Base-by-base conservation (phyloP, 768 basidiomycete species). In the Mycena leptocephala region DNA sequence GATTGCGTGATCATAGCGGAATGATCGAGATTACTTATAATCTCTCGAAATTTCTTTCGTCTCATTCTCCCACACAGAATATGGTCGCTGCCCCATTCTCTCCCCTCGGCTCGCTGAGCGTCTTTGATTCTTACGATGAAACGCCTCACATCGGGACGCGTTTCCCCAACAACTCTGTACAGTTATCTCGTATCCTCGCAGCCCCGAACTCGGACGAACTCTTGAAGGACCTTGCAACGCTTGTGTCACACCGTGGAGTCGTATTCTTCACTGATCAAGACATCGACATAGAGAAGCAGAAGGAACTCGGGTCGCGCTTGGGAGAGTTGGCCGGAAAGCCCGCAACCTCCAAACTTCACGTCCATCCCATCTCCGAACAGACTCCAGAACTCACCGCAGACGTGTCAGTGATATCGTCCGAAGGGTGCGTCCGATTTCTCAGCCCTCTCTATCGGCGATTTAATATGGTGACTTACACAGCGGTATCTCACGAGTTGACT, bases 261-360 rank as follows among this genome's bases (percentile, higher is more conserved):
- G 91, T 93, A 7, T 94, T 94, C 84, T 92, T 94, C 87, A 87
- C 88, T 14, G 84, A 88, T 24, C 92, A 93, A 80, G 86, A 89
- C 76, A 80, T 93, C 65, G 85, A 81, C 5, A 81, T 90, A 51
- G 85, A 87, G 32, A 87, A 92, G 78, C 91, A 92, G 83, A 89
- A 88, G 72, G 79, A 84, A 64, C 89, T 93, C 22, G 90, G 83
- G 7, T 82, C 83, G n/a, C 82, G 85, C 22, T 80, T 93, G 14
- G 92, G 92, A 11, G 82, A 87, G 76, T 82, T 90, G 8, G 83
- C 87, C 13, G 92, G 90, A 9, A 88, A 89, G 61, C 92, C 91
- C 0, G 79, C 80, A 46, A 84, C 87, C 14, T 87, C 86, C n/a
- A 84, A 81, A 58, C 82, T 93, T 62, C 92, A 93, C 78, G 85